A percentile compares a stretch with the other conserved stretches of the same genome.
phyloP scores from a whole-genome alignment of 805 yeast species.

The Candida odintsovae region DNA sequence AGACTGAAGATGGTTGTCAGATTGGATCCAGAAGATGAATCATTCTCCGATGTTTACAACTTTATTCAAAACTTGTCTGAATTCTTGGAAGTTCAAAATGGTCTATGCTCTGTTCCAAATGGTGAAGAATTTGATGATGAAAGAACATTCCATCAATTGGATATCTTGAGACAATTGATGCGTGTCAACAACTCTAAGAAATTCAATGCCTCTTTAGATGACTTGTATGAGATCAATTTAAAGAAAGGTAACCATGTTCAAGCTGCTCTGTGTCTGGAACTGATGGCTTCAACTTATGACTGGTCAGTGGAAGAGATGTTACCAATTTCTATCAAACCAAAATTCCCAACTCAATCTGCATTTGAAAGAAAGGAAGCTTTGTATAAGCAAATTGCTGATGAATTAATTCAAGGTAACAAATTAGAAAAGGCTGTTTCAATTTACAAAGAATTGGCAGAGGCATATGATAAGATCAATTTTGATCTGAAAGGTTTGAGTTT shows the following conservation, averaged over 20 bases:
- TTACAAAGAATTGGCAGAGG: slow-evolving; percentile 70
- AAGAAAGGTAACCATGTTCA: slow-evolving; percentile 61
- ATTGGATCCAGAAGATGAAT: slow-evolving; percentile 60
- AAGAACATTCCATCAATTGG: slow-evolving; percentile 71
- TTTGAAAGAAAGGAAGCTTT: slow-evolving; percentile 77
- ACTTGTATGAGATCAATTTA: slow-evolving; percentile 61
- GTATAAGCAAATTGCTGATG: slow-evolving; percentile 62
- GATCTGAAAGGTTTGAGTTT: slow-evolving; percentile 71
- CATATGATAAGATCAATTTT: slow-evolving; percentile 66
- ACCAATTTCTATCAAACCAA: slow-evolving; percentile 56
- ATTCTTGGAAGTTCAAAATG: slow-evolving; percentile 59
- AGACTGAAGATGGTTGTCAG: slow-evolving; percentile 43
- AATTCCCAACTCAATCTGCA: slow-evolving; percentile 72
- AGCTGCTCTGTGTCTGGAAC: slow-evolving; percentile 76
- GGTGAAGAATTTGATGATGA: slow-evolving; percentile 86
- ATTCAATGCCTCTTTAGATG: slow-evolving; percentile 72
- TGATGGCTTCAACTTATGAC: slow-evolving; percentile 67
- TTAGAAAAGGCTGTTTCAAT: slow-evolving; percentile 76
- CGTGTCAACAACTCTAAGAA: slow-evolving; percentile 75
- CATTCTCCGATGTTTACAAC: slow-evolving; percentile 41
- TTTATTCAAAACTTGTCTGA: slow-evolving; percentile 52
- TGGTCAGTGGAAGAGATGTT: slow-evolving; percentile 62
- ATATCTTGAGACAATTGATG: slow-evolving; percentile 69
- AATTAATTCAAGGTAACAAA: slow-evolving; percentile 64
- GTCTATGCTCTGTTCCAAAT: slow-evolving; percentile 66